Evolutionary conservation across 2,329 filamentous ascomycete species (phyloP).

Genomic region (Pleomassaria siparia): DNA sequence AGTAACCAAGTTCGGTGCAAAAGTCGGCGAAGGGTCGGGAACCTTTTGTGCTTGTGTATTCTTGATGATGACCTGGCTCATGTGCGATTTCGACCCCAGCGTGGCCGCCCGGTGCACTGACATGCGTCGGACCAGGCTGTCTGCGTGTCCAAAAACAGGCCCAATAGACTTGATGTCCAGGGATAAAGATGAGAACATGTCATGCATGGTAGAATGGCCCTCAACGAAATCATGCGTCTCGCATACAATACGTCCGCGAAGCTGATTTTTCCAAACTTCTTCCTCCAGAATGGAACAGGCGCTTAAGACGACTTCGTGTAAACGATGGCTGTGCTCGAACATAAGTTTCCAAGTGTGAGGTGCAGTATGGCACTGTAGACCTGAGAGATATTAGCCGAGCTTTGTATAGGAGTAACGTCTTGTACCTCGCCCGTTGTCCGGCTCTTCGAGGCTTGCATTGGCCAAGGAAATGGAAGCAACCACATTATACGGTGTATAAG

Average conservation of each 20-base stretch:
- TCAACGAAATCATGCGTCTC: slow-evolving; percentile 55
- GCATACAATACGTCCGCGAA: slow-evolving; percentile 56
- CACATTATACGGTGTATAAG: slow-evolving; percentile 70
- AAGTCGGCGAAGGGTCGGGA: slow-evolving; percentile 47
- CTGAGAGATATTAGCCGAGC: slow-evolving; percentile 49
- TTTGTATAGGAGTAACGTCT: slow-evolving; percentile 23
- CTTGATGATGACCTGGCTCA: slow-evolving; percentile 80
- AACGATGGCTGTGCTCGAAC: slow-evolving; percentile 74
- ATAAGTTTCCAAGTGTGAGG: slow-evolving; percentile 90
- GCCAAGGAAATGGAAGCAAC: slow-evolving; percentile 72
- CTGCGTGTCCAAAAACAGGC: slow-evolving; percentile 71
- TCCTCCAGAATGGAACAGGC: slow-evolving; percentile 83
- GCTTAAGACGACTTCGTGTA: slow-evolving; percentile 84
- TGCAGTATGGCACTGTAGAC: slow-evolving; percentile 82
- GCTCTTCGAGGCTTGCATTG: slow-evolving; percentile 67
- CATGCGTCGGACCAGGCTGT: slow-evolving; percentile 64
- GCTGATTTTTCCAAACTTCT: slow-evolving; percentile 72
- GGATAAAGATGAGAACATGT: slow-evolving; percentile 64
- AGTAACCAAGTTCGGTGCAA: slow-evolving; percentile 60
- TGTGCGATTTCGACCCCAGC: slow-evolving; percentile 65
- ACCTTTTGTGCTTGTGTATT: slow-evolving; percentile 75
- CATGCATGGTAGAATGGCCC: slow-evolving; percentile 49
- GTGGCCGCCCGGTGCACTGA: slow-evolving; percentile 81
- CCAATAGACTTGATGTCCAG: slow-evolving; percentile 74
- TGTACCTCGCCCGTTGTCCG: slow-evolving; percentile 71